These are phyloP conservation scores for Candida maesae DNA, from an alignment of 805 yeast genomes.

Conservation along the genomic window DNA sequence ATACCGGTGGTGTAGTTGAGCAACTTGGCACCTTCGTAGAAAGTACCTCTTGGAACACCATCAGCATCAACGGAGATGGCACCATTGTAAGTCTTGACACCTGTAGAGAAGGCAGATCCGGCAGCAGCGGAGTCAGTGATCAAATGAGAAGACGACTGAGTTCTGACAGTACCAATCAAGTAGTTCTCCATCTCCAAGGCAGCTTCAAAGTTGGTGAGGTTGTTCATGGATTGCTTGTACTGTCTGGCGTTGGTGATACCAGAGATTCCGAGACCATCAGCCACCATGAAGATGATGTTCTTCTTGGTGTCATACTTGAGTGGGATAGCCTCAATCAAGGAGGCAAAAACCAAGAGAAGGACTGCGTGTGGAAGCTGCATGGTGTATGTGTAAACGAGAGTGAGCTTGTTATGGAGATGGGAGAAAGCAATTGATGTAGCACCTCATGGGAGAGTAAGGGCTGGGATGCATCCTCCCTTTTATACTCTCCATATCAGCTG, in stretches of 20 bases:
- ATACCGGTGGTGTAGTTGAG: constrained; percentile 80
- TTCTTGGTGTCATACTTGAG: constrained; percentile 41
- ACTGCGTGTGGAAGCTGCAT: constrained; percentile 26
- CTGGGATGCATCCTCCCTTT: too few species aligned
- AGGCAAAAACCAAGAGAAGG: constrained; percentile 19
- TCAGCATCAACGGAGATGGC: constrained; percentile 82
- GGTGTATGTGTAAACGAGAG: background rate
- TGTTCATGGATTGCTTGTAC: constrained; percentile 55
- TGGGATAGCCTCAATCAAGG: constrained; percentile 24
- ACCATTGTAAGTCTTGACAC: constrained; percentile 78
- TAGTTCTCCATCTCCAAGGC: constrained; percentile 59
- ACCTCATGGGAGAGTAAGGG: too few species aligned
- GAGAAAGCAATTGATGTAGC: background rate
- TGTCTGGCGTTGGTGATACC: constrained; percentile 76
- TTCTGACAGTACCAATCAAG: constrained; percentile 80
- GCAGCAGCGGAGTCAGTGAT: constrained; percentile 96
- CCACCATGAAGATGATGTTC: constrained; percentile 81
- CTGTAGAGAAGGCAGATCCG: constrained; percentile 88
- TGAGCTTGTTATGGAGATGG: too few species aligned
- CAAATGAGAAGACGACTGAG: constrained; percentile 68
- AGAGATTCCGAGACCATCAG: constrained; percentile 92
- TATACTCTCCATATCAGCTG: too few species aligned
- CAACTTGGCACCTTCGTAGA: constrained; percentile 81
- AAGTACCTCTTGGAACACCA: constrained; percentile 73
- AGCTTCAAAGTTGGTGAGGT: constrained; percentile 46